Percentiles rank a stretch among this genome's conserved stretches.
phyloP scores from a whole-genome alignment of 306 rosid species.

The Prunus mira region DNA sequence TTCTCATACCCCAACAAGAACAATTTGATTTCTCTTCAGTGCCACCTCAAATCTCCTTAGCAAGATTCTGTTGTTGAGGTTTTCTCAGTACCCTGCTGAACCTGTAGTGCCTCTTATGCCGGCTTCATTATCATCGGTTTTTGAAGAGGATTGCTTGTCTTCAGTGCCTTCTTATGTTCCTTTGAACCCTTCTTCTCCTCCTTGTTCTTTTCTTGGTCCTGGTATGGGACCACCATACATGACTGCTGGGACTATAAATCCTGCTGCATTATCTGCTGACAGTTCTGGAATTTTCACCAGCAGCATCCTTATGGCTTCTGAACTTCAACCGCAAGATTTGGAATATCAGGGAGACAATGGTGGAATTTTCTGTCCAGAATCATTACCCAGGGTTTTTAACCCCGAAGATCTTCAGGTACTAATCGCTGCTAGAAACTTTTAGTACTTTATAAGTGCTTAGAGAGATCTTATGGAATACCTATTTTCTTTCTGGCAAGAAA shows the following conservation, averaged over 20 bases:
- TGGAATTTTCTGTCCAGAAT: constrained; percentile 64
- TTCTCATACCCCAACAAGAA: constrained; percentile 46
- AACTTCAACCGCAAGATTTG: constrained; percentile 69
- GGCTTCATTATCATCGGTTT: constrained; percentile 44
- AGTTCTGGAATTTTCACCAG: constrained; percentile 56
- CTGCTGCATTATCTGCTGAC: constrained; percentile 57
- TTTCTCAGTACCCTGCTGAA: constrained; percentile 45
- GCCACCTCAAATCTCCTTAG: constrained; percentile 43
- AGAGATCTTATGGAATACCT: neutral
- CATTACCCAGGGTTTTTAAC: constrained; percentile 58
- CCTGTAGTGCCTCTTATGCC: constrained; percentile 46
- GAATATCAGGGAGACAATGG: constrained; percentile 82
- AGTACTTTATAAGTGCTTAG: neutral
- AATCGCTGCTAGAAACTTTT: neutral
- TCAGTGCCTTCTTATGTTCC: constrained; percentile 74
- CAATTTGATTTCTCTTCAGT: constrained; percentile 56
- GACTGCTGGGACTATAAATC: constrained; percentile 45
- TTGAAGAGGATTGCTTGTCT: constrained; percentile 78
- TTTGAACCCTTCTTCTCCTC: constrained; percentile 59
- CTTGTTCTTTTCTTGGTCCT: constrained; percentile 65
- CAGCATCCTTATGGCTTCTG: constrained; percentile 57
- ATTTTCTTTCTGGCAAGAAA: neutral
- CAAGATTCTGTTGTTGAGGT: constrained; percentile 54
- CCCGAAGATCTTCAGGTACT: constrained; percentile 84
- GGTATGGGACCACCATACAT: constrained; percentile 51